Percentiles rank a stretch among this genome's conserved stretches.
Conservation (phyloP, 495 filamentous ascomycete genomes). For the Paragyromitra xinjiangensis region DNA sequence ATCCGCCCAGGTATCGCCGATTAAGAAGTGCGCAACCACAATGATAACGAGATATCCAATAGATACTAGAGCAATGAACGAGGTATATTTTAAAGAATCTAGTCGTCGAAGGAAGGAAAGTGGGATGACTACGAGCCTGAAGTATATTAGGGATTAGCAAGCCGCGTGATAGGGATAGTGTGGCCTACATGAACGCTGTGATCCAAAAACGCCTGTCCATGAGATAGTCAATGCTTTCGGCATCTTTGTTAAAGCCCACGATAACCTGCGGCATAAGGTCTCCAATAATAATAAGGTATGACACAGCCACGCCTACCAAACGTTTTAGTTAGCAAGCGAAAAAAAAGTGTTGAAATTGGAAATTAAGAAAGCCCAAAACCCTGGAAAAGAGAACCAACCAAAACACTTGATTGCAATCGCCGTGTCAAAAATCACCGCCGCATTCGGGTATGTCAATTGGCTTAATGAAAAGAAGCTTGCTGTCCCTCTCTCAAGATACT, state of each 20-base stretch:
- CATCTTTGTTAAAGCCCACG: conserved; percentile 72
- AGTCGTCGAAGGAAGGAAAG: conserved; percentile 88
- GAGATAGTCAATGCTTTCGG: conserved; percentile 71
- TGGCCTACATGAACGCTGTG: conserved; percentile 87
- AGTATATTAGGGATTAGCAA: conserved; percentile 25
- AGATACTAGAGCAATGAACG: conserved; percentile 85
- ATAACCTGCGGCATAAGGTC: conserved; percentile 97
- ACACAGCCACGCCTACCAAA: conserved; percentile 76
- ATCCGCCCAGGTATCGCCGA: conserved; percentile 76
- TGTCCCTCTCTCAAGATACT: conserved; percentile 85
- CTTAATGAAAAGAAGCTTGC: conserved; percentile 91
- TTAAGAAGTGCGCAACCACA: conserved; percentile 86
- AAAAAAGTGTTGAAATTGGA: neutral
- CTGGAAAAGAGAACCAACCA: conserved; percentile 59
- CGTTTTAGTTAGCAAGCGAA: conserved; percentile 1
- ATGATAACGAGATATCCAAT: conserved; percentile 93
- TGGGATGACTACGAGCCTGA: conserved; percentile 89
- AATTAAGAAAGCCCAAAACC: neutral
- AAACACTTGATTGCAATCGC: conserved; percentile 99
- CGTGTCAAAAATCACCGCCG: conserved; percentile 91
- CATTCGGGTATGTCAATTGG: conserved; percentile 95
- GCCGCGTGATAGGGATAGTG: neutral
- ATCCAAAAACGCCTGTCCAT: conserved; percentile 96
- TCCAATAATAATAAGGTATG: conserved; percentile 97
- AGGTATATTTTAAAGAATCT: conserved; percentile 97